Conservation (phyloP, 805 yeast genomes). For the Candida quercuum region DNA sequence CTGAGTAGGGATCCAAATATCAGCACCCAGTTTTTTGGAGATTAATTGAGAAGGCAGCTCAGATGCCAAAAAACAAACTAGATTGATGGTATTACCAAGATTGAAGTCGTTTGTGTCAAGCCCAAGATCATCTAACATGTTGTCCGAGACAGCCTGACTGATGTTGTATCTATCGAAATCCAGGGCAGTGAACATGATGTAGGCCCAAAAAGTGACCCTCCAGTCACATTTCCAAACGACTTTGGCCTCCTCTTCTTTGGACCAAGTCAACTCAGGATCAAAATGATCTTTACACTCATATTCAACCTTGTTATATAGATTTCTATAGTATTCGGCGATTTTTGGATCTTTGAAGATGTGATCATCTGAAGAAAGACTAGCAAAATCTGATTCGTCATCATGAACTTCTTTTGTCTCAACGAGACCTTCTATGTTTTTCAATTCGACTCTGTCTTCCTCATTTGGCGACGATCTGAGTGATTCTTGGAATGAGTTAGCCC, state of each 20-base stretch:
- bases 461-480: constrained; percentile 2
- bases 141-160: constrained; percentile 53
- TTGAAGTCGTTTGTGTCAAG: constrained; percentile 56
- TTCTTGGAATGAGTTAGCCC: constrained; percentile 3
- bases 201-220: constrained; percentile 52
- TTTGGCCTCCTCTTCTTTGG: constrained; percentile 42
- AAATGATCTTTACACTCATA: constrained; percentile 53
- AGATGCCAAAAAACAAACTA: constrained; percentile 46
- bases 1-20: constrained; percentile 56
- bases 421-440: neutral
- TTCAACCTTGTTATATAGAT: constrained; percentile 39
- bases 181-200: constrained; percentile 52
- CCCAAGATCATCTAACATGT: constrained; percentile 43
- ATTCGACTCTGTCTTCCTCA: neutral
- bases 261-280: constrained; percentile 57
- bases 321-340: constrained; percentile 39
- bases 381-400: neutral
- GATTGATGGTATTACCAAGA: constrained; percentile 50
- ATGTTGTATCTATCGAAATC: constrained; percentile 57
- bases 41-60: constrained; percentile 65
- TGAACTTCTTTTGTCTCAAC: neutral
- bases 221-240: constrained; percentile 48
- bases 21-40: constrained; percentile 60
- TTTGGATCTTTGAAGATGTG: constrained; percentile 33
- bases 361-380: neutral